Percentiles rank a stretch among this genome's conserved stretches.
Conservation (phyloP, 2,329 filamentous ascomycete genomes). For the Aspergillus versicolor region DNA sequence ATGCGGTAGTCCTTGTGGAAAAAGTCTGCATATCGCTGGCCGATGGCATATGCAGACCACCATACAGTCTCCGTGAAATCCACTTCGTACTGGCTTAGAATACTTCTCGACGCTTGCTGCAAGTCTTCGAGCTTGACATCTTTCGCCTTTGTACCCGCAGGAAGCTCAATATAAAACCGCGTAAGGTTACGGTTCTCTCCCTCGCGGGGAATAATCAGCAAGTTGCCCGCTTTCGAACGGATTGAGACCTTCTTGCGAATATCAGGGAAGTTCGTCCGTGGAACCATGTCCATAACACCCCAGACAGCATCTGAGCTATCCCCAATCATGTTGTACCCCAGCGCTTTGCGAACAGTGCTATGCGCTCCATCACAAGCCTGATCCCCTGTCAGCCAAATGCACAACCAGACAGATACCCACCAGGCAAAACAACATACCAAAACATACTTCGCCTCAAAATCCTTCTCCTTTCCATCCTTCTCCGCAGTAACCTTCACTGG, state of each 20-base stretch:
- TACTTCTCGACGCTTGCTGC: constrained; percentile 51
- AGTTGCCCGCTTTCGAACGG: constrained; percentile 46
- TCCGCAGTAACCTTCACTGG: constrained; percentile 47
- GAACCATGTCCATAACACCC: constrained; percentile 57
- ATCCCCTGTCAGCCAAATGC: background rate
- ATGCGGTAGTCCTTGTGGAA: constrained; percentile 66
- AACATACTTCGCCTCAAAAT: constrained; percentile 52
- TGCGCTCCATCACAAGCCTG: constrained; percentile 52
- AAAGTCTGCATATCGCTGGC: constrained; percentile 67
- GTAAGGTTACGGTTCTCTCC: constrained; percentile 55
- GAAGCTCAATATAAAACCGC: constrained; percentile 63
- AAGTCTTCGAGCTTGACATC: constrained; percentile 55
- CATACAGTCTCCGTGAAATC: constrained; percentile 59
- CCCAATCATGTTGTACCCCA: constrained; percentile 57
- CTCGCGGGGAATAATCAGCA: constrained; percentile 55
- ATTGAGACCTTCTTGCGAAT: constrained; percentile 52
- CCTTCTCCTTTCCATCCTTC: constrained; percentile 43
- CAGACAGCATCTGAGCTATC: constrained; percentile 58
- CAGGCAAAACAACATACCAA: constrained; percentile 41
- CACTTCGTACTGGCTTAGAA: constrained; percentile 57
- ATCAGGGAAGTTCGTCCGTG: constrained; percentile 51
- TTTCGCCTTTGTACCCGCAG: constrained; percentile 49
- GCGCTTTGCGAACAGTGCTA: constrained; percentile 38
- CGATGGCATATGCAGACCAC: constrained; percentile 72
- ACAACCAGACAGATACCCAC: background rate